Conservation (phyloP, 2,329 filamentous ascomycete genomes). For the Botrytis pseudocinerea region DNA sequence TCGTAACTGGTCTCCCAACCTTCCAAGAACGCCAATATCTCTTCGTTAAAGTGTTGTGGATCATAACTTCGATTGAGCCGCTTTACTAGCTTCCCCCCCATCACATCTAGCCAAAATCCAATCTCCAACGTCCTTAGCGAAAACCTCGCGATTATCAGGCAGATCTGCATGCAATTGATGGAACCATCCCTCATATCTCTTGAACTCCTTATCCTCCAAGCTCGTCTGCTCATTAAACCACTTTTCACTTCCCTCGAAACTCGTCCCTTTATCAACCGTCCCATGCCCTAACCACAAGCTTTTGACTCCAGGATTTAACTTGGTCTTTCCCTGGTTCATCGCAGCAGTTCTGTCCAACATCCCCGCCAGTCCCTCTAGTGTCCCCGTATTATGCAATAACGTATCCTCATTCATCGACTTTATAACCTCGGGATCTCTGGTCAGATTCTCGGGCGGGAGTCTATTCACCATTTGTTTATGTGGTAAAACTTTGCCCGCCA, state of each 20-base stretch:
- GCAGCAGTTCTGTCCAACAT: constrained; percentile 72
- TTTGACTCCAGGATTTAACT: constrained; percentile 54
- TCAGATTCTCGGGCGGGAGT: constrained; percentile 62
- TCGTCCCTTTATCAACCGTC: constrained; percentile 69
- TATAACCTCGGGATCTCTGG: constrained; percentile 64
- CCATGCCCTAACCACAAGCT: constrained; percentile 76
- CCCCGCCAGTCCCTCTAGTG: constrained; percentile 74
- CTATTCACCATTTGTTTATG: constrained; percentile 62
- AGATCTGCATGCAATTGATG: constrained; percentile 70
- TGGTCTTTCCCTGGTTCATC: constrained; percentile 57
- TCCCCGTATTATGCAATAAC: constrained; percentile 80
- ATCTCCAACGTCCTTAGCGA: constrained; percentile 58
- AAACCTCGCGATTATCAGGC: constrained; percentile 42
- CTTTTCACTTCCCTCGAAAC: constrained; percentile 62
- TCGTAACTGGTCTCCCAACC: background rate
- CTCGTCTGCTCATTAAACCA: constrained; percentile 59
- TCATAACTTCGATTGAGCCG: constrained; percentile 31
- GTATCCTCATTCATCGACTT: constrained; percentile 63
- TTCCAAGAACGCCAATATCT: background rate
- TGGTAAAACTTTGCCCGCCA: constrained; percentile 69
- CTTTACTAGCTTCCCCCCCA: constrained; percentile 18
- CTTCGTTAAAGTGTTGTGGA: background rate
- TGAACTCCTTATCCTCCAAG: constrained; percentile 68
- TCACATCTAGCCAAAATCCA: constrained; percentile 57
- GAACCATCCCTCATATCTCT: constrained; percentile 73